phyloP scores from a whole-genome alignment of 2,329 filamentous ascomycete species.

The Talaromyces pinophilus region DNA sequence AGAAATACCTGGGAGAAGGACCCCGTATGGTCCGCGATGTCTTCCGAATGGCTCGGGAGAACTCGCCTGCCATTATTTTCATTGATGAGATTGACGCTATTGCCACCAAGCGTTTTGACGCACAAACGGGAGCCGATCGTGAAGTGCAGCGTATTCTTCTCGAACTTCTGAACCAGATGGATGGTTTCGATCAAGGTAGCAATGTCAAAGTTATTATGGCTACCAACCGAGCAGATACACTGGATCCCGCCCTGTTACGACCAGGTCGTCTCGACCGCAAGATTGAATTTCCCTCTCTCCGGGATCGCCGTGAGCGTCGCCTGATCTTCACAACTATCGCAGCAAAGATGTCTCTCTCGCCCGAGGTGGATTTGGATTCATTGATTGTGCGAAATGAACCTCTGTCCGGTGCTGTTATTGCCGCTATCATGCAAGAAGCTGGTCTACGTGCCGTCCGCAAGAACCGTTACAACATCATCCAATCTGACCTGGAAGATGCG shows the following conservation, averaged over 20 bases:
- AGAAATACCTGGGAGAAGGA: slow-evolving; percentile 97
- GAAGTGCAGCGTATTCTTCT: slow-evolving; percentile 98
- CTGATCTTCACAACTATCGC: slow-evolving; percentile 98
- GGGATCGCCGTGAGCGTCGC: slow-evolving; percentile 89
- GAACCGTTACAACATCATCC: slow-evolving; percentile 99
- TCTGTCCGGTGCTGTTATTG: slow-evolving; percentile 90
- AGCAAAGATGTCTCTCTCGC: slow-evolving; percentile 92
- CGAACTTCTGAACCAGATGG: slow-evolving; percentile 98
- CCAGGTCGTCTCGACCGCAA: slow-evolving; percentile 94
- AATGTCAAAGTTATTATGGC: slow-evolving; percentile 99
- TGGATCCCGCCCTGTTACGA: slow-evolving; percentile 88
- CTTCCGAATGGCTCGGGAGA: slow-evolving; percentile 98
- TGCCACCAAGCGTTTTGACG: slow-evolving; percentile 98
- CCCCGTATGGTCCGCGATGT: slow-evolving; percentile 99
- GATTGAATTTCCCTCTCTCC: slow-evolving; percentile 96
- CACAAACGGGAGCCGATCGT: slow-evolving; percentile 94
- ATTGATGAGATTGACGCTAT: slow-evolving; percentile 99
- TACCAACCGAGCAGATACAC: slow-evolving; percentile 94
- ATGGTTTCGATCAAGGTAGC: slow-evolving; percentile 97
- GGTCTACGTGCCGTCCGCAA: slow-evolving; percentile 91
- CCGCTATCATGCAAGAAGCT: slow-evolving; percentile 98
- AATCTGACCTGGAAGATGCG: slow-evolving; percentile 92
- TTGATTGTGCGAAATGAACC: slow-evolving; percentile 97
- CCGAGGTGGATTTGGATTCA: slow-evolving; percentile 93
- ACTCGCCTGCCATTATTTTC: slow-evolving; percentile 98